These are phyloP conservation scores for Aspergillus cejpii DNA, from an alignment of 2,329 filamentous ascomycete genomes.

Conservation along the genomic window DNA sequence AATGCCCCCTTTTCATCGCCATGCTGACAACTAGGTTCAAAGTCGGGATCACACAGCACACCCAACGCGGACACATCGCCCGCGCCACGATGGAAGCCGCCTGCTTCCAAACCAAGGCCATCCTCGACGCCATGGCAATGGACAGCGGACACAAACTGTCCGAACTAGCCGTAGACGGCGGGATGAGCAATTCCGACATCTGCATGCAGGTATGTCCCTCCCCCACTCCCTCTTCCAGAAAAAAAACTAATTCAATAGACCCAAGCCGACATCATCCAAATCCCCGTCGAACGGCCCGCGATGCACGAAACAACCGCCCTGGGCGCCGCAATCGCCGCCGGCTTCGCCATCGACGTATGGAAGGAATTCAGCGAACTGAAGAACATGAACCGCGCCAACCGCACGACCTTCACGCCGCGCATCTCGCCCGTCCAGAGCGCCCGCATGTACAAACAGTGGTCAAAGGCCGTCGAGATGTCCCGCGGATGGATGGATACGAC, in stretches of 20 bases:
- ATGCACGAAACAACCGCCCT: slow-evolving; percentile 90
- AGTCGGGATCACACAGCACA: slow-evolving; percentile 80
- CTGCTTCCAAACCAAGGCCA: slow-evolving; percentile 88
- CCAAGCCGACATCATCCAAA: slow-evolving; percentile 77
- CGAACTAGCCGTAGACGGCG: slow-evolving; percentile 76
- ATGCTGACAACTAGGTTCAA: slow-evolving; percentile 7
- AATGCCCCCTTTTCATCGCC: slow-evolving; percentile 1
- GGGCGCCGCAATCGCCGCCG: slow-evolving; percentile 81
- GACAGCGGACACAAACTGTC: slow-evolving; percentile 71
- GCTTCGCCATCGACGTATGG: slow-evolving; percentile 77
- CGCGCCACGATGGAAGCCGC: slow-evolving; percentile 85
- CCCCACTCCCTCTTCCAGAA: not conserved
- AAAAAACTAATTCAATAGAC: slow-evolving; percentile 44
- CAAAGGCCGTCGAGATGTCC: slow-evolving; percentile 71
- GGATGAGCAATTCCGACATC: slow-evolving; percentile 80
- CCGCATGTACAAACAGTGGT: slow-evolving; percentile 64
- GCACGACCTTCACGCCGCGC: slow-evolving; percentile 63
- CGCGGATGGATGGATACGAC: slow-evolving; percentile 55
- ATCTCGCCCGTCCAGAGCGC: slow-evolving; percentile 53
- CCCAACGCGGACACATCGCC: slow-evolving; percentile 76
- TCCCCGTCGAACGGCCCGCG: slow-evolving; percentile 72
- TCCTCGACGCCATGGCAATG: slow-evolving; percentile 83
- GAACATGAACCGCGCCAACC: slow-evolving; percentile 63
- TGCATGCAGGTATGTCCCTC: slow-evolving; percentile 65
- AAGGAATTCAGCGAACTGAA: slow-evolving; percentile 65